A percentile compares a stretch with the other conserved stretches of the same genome.
These are phyloP conservation scores for Hypoxylon sp. DNA, from an alignment of 2,329 filamentous ascomycete species.

Conservation along the genomic window DNA sequence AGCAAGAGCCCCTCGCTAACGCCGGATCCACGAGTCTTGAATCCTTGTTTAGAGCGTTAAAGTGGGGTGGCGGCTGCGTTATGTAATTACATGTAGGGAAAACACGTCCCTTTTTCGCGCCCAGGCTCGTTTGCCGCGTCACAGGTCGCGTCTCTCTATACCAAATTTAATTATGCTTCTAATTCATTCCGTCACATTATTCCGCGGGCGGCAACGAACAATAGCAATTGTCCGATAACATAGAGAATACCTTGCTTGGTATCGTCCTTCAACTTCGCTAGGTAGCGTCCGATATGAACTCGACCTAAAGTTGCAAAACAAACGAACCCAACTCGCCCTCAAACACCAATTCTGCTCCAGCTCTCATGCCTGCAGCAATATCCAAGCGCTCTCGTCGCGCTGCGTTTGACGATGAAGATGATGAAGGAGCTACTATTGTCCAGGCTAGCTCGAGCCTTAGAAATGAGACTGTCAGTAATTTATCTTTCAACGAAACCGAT, in stretches of 20 bases:
- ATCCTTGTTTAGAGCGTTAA: constrained; percentile 1
- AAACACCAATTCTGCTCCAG: not conserved
- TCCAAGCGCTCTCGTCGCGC: constrained; percentile 61
- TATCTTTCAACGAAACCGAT: constrained; percentile 13
- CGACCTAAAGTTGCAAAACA: constrained; percentile 1
- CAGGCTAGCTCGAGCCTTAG: constrained; percentile 60
- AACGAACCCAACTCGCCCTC: constrained; percentile 7
- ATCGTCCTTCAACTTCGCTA: constrained; percentile 13
- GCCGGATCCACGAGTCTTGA: not conserved
- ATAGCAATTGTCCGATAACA: constrained; percentile 30
- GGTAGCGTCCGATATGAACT: constrained; percentile 14
- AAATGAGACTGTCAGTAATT: constrained; percentile 57
- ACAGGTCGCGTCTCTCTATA: constrained; percentile 28
- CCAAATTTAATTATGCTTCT: constrained; percentile 11
- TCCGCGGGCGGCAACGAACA: constrained; percentile 10
- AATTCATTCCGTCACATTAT: not conserved
- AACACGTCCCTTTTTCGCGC: constrained; percentile 16
- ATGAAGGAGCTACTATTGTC: constrained; percentile 56
- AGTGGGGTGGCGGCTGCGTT: not conserved
- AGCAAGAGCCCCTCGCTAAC: constrained; percentile 6
- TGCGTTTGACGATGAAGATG: constrained; percentile 53
- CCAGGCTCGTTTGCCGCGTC: constrained; percentile 25
- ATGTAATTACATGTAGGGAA: constrained; percentile 16
- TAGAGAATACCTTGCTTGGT: not conserved
- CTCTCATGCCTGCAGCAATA: constrained; percentile 50